Evolutionary conservation across 352 stramenopile species (phyloP), one percentile per base, ranked within the genome.

Genomic region (Phytophthora sojae): DNA sequence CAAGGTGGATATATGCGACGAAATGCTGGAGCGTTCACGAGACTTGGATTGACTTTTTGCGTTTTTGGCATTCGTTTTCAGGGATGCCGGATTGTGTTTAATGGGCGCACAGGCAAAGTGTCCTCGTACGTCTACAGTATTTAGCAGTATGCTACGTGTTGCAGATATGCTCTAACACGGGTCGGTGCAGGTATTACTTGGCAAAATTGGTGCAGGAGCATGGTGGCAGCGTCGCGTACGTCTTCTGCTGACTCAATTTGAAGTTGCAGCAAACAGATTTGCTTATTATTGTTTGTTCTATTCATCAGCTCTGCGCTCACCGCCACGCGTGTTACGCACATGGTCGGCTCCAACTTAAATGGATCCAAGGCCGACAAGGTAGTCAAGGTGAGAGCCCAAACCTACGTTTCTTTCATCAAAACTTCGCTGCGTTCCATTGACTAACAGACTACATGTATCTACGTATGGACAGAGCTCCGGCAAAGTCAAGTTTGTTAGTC

Each of bases 1-100:
- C 47, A 84, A 87, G 75, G 83, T 91, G 15, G 26, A 5, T 4
- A 47, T 19, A 44, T 44, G 11, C 14, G 35, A 21, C 15, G 17
- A 49, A 23, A 19, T 49, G 17, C 42, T 49, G 42, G 17, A 21
- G 42, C 42, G 17, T 49, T 21, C 42, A 17, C 7, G 42, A 49
- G 42, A 23, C 15, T 44, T 4, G 39, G 11, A 30, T 66, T 60
- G 35, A 39, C 23, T 56, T 21, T n/a, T 39, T 57, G 32, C 17
- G 29, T 19, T 17, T 39, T 44, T 4, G 6, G 2, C 17, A 17
- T 42, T 61, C 23, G 37, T 63, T 51, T 29, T 61, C 55, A 96
- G 86, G 87, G 89, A 30, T 96, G 89, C 54, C 80, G 75, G 17
- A 83, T 96, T 50, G 81, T 91, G 30, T 95, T 96, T 62, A 94